A percentile compares a stretch with the other conserved stretches of the same genome.
phyloP scores from a whole-genome alignment of 495 filamentous ascomycete genomes.

The Astrothelium macrocarpum region DNA sequence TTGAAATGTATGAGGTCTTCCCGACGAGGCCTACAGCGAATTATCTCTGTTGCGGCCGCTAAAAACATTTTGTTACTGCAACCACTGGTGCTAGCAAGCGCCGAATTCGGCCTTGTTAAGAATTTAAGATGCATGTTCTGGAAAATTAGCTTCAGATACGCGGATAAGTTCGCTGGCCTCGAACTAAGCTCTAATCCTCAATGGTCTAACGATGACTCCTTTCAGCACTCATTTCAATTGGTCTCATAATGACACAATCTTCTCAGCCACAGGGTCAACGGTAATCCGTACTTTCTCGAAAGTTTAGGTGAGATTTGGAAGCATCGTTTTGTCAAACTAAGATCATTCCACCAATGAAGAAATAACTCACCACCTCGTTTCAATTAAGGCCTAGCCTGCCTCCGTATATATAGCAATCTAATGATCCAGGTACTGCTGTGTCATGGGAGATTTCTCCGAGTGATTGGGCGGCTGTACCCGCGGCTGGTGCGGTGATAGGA shows the following conservation, averaged over 20 bases:
- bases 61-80: too few species aligned
- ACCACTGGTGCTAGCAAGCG: too few species aligned
- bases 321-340: background rate
- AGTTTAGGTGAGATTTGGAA: background rate
- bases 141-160: too few species aligned
- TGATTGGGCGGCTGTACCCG: background rate
- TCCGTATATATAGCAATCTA: background rate
- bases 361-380: background rate
- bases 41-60: too few species aligned
- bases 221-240: too few species aligned
- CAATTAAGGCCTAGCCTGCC: background rate
- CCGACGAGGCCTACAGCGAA: too few species aligned
- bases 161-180: too few species aligned
- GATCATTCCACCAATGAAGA: background rate
- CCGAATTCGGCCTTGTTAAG: too few species aligned
- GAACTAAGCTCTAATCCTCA: too few species aligned
- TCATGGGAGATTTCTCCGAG: background rate
- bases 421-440: background rate
- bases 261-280: background rate
- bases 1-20: too few species aligned
- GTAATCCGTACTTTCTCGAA: background rate
- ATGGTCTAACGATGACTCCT: too few species aligned
- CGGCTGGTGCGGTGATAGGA: background rate
- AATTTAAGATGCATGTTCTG: too few species aligned
- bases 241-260: background rate